phyloP scores from a whole-genome alignment of 1,284 basidiomycete species.

The Ganoderma meredithae region DNA sequence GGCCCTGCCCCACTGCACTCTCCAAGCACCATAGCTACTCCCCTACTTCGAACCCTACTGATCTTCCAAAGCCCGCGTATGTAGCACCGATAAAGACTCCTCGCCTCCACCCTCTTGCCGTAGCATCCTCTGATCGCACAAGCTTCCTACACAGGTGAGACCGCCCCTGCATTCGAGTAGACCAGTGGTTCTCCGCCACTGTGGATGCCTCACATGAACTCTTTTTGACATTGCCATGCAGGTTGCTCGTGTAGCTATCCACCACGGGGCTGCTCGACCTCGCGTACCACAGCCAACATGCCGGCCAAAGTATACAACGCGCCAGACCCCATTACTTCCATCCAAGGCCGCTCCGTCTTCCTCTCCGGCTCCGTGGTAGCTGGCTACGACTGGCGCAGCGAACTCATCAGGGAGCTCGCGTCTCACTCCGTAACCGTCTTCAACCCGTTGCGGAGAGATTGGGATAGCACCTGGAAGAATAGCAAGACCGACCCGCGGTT shows the following conservation, averaged over 20 bases:
- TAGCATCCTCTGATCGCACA: neutral
- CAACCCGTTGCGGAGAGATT: slow-evolving; percentile 9
- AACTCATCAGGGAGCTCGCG: neutral
- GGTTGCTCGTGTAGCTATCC: neutral
- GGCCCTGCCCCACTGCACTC: neutral
- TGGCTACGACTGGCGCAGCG: neutral
- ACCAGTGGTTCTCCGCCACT: neutral
- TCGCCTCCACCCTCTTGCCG: neutral
- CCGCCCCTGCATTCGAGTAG: neutral
- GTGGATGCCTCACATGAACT: neutral
- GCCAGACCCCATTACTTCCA: neutral
- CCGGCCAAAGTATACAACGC: neutral
- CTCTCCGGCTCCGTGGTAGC: slow-evolving; percentile 3
- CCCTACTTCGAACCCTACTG: neutral
- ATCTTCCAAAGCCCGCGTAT: neutral
- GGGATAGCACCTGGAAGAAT: slow-evolving; percentile 10
- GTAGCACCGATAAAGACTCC: neutral
- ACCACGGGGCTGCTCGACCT: neutral
- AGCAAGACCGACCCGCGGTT: slow-evolving; percentile 2
- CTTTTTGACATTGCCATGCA: neutral
- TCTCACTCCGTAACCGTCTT: slow-evolving; percentile 3
- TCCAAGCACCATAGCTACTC: neutral
- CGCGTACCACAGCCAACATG: neutral
- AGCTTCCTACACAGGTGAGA: neutral
- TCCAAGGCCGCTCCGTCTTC: slow-evolving; percentile 11